Evolutionary conservation across 2,329 filamentous ascomycete species (phyloP), one percentile per base, ranked within the genome.

Genomic region (Clonostachys sp.): DNA sequence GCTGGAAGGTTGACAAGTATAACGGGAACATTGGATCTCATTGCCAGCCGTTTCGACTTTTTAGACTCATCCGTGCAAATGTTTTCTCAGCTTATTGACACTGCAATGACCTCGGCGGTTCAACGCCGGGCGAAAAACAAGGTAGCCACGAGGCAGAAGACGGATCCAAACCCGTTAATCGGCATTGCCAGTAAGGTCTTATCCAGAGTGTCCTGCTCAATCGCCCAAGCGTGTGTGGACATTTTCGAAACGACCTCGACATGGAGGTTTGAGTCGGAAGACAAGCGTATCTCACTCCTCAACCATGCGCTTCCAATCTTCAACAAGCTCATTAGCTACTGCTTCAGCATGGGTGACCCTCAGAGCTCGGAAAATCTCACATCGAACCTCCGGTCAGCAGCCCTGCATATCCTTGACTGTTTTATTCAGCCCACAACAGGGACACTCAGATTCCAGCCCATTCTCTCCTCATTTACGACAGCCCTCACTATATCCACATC

Each of bases 231-330:
- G 3, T 77, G 89, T 53, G 78, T 95, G 20, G 91, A 95, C 59
- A 80, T 95, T 7, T 86, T 95, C 55, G 91, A 95, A 67, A 94
- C 87, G 63, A 88, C 87, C 36, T 81, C 83, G 33, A 90, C 84
- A 6, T 99, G 92, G 94, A 86, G 85, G 55, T 96, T 95, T 61
- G 75, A 80, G 7, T 76, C 79, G 2, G 75, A 82, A 12, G 72
- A 83, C 24, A 85, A 91, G 54, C 83, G 86, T 41, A 80, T 83
- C 45, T 73, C 83, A 48, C 78, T 96, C 44, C 80, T 89, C 49
- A 75, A 77, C 16, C 75, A 77, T 40, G 81, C 96, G 24, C 77
- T 89, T 24, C 76, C 76, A 6, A 78, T 86, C 13, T 84, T 96
- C 59, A 78, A 86, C 53, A 84, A 81, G 42, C 75, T 95, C 33